phyloP scores from a whole-genome alignment of 345 rosid genomes.

The Leavenworthia alabamica region DNA sequence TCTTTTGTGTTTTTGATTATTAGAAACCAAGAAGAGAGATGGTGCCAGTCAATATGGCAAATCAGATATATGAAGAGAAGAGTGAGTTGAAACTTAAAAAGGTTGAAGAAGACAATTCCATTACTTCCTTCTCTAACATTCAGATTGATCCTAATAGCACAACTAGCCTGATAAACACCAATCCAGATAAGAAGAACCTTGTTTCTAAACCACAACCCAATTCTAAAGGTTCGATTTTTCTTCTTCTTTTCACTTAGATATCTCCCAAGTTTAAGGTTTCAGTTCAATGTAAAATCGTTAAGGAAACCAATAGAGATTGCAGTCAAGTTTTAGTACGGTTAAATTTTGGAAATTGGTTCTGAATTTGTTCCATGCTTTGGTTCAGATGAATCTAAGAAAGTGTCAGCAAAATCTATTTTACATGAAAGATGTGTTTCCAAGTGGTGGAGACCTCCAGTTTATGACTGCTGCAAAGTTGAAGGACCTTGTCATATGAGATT shows the following conservation, averaged over 20 bases:
- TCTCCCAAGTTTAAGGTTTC: background rate
- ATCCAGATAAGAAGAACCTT: background rate
- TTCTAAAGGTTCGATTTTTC: constrained; percentile 2
- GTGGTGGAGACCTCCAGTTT: constrained; percentile 48
- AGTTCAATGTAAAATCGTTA: background rate
- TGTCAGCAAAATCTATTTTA: constrained; percentile 39
- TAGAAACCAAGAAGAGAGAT: constrained; percentile 18
- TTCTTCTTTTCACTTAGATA: constrained; percentile 2
- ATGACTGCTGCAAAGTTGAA: constrained; percentile 52
- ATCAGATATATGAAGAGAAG: background rate
- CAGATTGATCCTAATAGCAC: constrained; percentile 32
- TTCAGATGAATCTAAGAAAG: constrained; percentile 30
- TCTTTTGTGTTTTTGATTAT: background rate
- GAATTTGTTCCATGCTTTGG: background rate
- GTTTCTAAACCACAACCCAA: background rate
- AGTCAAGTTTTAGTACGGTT: background rate
- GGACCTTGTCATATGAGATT: constrained; percentile 49
- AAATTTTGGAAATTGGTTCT: background rate
- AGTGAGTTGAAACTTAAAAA: background rate
- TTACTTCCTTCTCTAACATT: constrained; percentile 23
- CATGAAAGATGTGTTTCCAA: constrained; percentile 39
- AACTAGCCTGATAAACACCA: background rate
- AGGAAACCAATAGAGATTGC: background rate
- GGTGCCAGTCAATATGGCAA: background rate
- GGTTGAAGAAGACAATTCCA: constrained; percentile 6